phyloP scores from a whole-genome alignment of 1,284 basidiomycete species.

The Farysia itapuensis region DNA sequence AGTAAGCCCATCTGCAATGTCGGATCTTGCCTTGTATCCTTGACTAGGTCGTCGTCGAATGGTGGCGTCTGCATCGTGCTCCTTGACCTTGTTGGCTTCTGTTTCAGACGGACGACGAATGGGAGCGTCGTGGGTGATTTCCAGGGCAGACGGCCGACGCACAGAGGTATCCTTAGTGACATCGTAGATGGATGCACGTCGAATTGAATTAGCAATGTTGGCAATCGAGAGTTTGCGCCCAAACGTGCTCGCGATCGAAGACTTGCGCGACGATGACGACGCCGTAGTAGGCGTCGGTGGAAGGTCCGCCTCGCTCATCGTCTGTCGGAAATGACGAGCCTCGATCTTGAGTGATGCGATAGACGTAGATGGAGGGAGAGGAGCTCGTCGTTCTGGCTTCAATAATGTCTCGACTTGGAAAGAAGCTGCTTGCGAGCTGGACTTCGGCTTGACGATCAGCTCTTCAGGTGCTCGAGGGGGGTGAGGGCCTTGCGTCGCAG shows the following conservation, averaged over 20 bases:
- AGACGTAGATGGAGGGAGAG: not conserved
- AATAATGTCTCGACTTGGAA: slow-evolving; percentile 15
- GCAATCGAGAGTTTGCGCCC: slow-evolving; percentile 29
- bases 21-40: slow-evolving; percentile 18
- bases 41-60: not conserved
- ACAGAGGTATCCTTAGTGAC: slow-evolving; percentile 13
- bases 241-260: slow-evolving; percentile 6
- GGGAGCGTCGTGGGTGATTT: no score
- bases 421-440: slow-evolving; percentile 37
- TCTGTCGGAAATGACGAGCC: no score
- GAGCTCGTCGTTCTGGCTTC: slow-evolving; percentile 9
- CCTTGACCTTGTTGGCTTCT: slow-evolving; percentile 1
- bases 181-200: slow-evolving; percentile 27
- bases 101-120: no score
- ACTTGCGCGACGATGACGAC: slow-evolving; percentile 6
- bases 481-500: slow-evolving; percentile 34
- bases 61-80: not conserved
- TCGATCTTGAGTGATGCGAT: not conserved
- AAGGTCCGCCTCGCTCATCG: slow-evolving; percentile 2
- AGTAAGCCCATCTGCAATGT: slow-evolving; percentile 16
- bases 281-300: slow-evolving; percentile 7
- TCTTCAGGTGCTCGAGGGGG: slow-evolving; percentile 37
- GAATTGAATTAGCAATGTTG: slow-evolving; percentile 22
- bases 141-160: no score
- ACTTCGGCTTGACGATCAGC: slow-evolving; percentile 35